Conservation (phyloP, 1,139 yeast species). For the Blastobotrys illinoisensis region DNA sequence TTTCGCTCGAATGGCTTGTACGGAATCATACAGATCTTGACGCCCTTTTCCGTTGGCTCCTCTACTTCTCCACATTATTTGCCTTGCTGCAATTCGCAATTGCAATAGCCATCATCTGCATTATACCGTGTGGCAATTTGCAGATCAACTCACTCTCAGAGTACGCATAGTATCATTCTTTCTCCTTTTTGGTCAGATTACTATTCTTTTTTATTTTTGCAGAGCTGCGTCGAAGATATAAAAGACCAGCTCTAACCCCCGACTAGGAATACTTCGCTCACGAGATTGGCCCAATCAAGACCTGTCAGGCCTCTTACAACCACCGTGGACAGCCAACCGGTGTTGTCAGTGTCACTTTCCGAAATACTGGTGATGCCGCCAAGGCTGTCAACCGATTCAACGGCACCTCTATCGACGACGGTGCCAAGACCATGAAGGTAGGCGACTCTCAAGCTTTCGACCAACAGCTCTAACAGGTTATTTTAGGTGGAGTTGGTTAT, state of each 20-base stretch:
- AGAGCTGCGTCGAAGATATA: background rate
- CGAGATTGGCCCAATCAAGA: conserved; percentile 80
- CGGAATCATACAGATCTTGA: no score
- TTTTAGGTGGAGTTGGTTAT: conserved; percentile 65
- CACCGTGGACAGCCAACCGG: conserved; percentile 90
- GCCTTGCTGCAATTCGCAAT: no score
- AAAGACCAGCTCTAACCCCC: conserved; percentile 3
- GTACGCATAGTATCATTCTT: background rate
- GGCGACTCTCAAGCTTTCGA: conserved; percentile 9
- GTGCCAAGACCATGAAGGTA: conserved; percentile 62
- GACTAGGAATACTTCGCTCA: conserved; percentile 79
- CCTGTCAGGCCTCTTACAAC: conserved; percentile 71
- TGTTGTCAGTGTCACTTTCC: conserved; percentile 80
- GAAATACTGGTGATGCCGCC: conserved; percentile 59
- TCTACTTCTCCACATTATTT: no score
- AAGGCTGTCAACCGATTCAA: conserved; percentile 79
- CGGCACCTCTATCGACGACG: conserved; percentile 91
- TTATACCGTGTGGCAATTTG: no score
- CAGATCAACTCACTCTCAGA: background rate
- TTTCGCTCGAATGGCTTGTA: no score
- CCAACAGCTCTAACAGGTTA: background rate
- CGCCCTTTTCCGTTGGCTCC: no score
- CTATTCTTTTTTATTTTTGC: background rate
- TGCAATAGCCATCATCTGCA: background rate
- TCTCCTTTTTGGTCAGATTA: background rate